Evolutionary conservation across 1,139 yeast species (phyloP).

Genomic region (Meyerozyma carpophila): DNA sequence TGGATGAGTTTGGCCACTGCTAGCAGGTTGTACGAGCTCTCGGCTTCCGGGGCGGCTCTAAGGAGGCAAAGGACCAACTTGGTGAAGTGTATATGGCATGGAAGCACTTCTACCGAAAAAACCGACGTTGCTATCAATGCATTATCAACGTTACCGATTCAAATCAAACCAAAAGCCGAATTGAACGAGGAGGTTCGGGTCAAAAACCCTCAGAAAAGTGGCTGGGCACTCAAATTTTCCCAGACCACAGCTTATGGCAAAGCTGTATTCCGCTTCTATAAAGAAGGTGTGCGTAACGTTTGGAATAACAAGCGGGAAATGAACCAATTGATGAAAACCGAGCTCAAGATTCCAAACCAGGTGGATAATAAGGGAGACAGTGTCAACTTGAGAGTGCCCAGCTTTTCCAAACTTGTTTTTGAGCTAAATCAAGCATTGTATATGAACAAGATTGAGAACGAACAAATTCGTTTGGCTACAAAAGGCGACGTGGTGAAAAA

Average conservation of each 20-base stretch:
- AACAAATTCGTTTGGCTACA: conserved; percentile 10
- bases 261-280: conserved; percentile 41
- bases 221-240: conserved; percentile 21
- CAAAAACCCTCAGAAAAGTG: conserved; percentile 15
- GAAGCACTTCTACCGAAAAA: neutral
- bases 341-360: conserved; percentile 17
- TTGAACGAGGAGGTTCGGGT: conserved; percentile 22
- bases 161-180: conserved; percentile 24
- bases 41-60: neutral
- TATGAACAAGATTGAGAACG: conserved; percentile 24
- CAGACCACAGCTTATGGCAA: conserved; percentile 38
- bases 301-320: conserved; percentile 32
- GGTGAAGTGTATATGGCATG: neutral
- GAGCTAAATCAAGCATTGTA: conserved; percentile 34
- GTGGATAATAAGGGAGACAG: conserved; percentile 23
- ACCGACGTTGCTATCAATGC: conserved; percentile 19
- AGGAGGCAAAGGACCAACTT: neutral
- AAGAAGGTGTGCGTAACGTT: conserved; percentile 46
- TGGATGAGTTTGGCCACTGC: neutral
- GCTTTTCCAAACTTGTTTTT: conserved; percentile 21
- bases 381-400: conserved; percentile 21
- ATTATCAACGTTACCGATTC: conserved; percentile 34
- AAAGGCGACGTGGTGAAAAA: conserved; percentile 17
- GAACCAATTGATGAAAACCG: conserved; percentile 16
- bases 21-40: neutral